A percentile compares a stretch with the other conserved stretches of the same genome.
Evolutionary conservation across 805 yeast genomes (phyloP).

Genomic region (Sugiyamaella floridensis): DNA sequence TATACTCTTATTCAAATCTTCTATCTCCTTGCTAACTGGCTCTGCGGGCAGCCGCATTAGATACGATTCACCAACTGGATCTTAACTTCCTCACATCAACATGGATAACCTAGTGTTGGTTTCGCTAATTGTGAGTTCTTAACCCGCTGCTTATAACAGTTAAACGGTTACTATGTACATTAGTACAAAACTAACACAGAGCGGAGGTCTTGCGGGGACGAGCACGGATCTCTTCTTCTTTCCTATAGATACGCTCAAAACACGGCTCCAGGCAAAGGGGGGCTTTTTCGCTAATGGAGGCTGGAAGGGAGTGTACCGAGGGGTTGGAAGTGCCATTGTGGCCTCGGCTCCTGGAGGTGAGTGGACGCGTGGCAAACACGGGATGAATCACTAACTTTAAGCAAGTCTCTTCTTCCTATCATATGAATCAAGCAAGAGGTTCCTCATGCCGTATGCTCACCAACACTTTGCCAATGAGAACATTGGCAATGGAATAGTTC

Average conservation of each 20-base stretch:
- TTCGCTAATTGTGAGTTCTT: slow-evolving; percentile 11
- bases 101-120: slow-evolving; percentile 9
- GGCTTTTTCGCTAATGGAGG: slow-evolving; percentile 94
- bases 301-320: slow-evolving; percentile 82
- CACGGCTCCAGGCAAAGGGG: slow-evolving; percentile 90
- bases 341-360: slow-evolving; percentile 77
- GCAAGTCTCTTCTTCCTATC: slow-evolving; percentile 75
- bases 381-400: not conserved
- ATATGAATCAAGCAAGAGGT: slow-evolving; percentile 65
- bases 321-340: slow-evolving; percentile 86
- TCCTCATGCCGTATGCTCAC: slow-evolving; percentile 33
- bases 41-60: not conserved
- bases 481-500: slow-evolving; percentile 43
- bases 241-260: slow-evolving; percentile 93
- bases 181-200: slow-evolving; percentile 10
- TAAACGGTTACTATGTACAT: too few species aligned
- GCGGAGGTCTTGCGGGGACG: slow-evolving; percentile 94
- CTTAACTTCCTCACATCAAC: not conserved
- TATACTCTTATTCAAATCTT: too few species aligned
- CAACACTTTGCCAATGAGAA: slow-evolving; percentile 23
- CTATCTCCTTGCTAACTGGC: too few species aligned
- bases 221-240: slow-evolving; percentile 90
- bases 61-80: not conserved
- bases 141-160: too few species aligned
- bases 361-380: not conserved